phyloP scores from a whole-genome alignment of 2,329 filamentous ascomycete species.

The Paramyrothecium roridum region DNA sequence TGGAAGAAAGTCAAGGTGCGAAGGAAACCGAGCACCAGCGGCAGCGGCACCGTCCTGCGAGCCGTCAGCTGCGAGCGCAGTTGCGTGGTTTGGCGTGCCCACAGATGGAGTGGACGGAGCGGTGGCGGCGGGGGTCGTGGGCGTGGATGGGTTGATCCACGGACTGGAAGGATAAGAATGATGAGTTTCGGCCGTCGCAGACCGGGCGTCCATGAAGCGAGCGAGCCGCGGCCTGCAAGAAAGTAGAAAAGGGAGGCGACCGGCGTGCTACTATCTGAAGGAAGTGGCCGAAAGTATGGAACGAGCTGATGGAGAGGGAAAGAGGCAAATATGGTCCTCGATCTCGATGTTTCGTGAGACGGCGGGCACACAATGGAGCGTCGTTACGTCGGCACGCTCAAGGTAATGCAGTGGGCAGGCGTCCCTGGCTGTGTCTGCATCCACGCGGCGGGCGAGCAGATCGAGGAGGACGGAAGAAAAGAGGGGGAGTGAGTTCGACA shows the following conservation, averaged over 20 bases:
- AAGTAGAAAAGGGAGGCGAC: not conserved
- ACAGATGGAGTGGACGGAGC: slow-evolving; percentile 18
- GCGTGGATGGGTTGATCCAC: slow-evolving; percentile 23
- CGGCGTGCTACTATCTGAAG: not conserved
- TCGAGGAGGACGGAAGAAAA: no score
- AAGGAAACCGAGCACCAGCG: slow-evolving; percentile 29
- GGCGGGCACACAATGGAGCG: not conserved
- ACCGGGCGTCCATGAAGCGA: slow-evolving; percentile 36
- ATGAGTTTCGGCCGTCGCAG: slow-evolving; percentile 32
- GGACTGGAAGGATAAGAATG: slow-evolving; percentile 32
- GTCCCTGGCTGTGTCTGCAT: no score
- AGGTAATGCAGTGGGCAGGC: not conserved
- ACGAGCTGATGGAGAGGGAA: not conserved
- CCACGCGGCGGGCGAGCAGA: no score
- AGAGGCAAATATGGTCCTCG: not conserved
- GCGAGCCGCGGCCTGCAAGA: not conserved
- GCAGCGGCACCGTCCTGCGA: slow-evolving; percentile 26
- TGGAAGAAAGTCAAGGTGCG: slow-evolving; percentile 52
- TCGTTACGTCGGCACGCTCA: not conserved
- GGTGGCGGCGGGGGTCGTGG: slow-evolving; percentile 20
- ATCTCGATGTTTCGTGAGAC: not conserved
- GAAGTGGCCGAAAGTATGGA: not conserved
- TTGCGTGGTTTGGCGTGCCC: slow-evolving; percentile 16
- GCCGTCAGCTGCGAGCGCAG: slow-evolving; percentile 24
- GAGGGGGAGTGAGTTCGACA: no score